Evolutionary conservation across 78 protist species (phyloP).

Genomic region (Guillardia theta): DNA sequence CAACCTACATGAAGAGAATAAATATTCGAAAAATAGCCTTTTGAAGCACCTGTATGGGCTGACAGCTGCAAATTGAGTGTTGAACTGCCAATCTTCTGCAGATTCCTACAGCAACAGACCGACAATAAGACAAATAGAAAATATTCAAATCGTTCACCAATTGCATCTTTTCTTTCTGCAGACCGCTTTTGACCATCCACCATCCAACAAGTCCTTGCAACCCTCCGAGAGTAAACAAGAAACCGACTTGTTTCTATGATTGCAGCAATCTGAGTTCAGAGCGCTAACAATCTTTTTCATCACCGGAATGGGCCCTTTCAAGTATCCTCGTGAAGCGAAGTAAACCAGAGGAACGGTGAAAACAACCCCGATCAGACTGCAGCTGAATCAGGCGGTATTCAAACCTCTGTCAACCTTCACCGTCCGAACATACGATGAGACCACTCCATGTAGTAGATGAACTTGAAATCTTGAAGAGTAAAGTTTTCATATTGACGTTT

Average conservation of each 20-base stretch:
- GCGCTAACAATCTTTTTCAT: too few relatives aligned
- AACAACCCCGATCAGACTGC: too few relatives aligned
- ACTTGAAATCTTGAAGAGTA: not conserved
- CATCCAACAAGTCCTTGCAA: not conserved
- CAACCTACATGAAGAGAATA: not conserved
- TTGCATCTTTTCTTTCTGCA: not conserved
- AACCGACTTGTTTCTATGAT: too few relatives aligned
- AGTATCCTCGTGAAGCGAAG: too few relatives aligned
- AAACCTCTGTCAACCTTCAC: too few relatives aligned
- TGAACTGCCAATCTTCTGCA: not conserved
- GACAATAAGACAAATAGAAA: too few relatives aligned
- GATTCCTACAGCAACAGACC: not conserved
- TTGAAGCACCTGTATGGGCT: not conserved
- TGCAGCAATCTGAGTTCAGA: too few relatives aligned
- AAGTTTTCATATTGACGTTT: not conserved
- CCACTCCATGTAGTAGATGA: not conserved
- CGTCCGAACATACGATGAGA: too few relatives aligned
- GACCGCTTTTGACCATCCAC: slow-evolving; percentile 7
- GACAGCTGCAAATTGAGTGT: not conserved
- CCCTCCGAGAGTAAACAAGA: too few relatives aligned
- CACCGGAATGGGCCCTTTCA: too few relatives aligned
- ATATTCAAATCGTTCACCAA: not conserved
- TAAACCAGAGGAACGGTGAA: too few relatives aligned
- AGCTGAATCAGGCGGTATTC: too few relatives aligned
- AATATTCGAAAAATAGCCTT: not conserved